Base-by-base conservation (phyloP, 148 eudicot species). In the Beta vulgaris region DNA sequence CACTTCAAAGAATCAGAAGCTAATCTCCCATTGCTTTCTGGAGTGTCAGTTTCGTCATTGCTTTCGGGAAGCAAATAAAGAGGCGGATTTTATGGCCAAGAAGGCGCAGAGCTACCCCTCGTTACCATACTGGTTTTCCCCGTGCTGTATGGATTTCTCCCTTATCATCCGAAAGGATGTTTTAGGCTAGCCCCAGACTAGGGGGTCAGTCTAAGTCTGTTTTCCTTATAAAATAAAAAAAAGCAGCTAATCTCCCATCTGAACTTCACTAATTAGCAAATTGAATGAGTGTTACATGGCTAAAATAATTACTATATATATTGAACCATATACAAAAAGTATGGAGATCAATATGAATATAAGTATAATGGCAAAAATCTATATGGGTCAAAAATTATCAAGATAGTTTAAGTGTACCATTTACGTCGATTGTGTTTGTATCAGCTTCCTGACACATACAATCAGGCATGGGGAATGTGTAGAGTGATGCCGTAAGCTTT, bases 401-500 rank as follows among this genome's bases (percentile, higher is more conserved):
- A 31, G 43, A 55, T 42, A 49, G 61, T 67, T 67, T 66, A 54
- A 63, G 34, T 18, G 61, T 88, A 78, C 78, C 77, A 19, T 80
- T 74, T 72, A 73, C 79, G 48, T 73, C 44, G 68, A 25, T 26
- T 37, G 29, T 15, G 15, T 26, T 42, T 23, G 65, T 21, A 58
- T 82, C 79, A 65, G 83, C 68, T 31, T 84, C 87, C 61, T 83
- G 85, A 82, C 98, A 95, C 99, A 95, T 90, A 82, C 99, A 95
- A 83, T 92, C 99, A 32, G 99, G 99, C 91, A 92, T 90, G 26
- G 99, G 99, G 80, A 86, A 89, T 32, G 88, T 91, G 76, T 89
- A 95, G 70, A 95, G 98, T 18, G 97, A 95, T 46, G 82, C 88
- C 34, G 89, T 85, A n/a, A 94, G 84, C 71, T 91, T 95, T 69